Conservation (phyloP, 2,329 filamentous ascomycete species). For the Endocalyx cinctus region DNA sequence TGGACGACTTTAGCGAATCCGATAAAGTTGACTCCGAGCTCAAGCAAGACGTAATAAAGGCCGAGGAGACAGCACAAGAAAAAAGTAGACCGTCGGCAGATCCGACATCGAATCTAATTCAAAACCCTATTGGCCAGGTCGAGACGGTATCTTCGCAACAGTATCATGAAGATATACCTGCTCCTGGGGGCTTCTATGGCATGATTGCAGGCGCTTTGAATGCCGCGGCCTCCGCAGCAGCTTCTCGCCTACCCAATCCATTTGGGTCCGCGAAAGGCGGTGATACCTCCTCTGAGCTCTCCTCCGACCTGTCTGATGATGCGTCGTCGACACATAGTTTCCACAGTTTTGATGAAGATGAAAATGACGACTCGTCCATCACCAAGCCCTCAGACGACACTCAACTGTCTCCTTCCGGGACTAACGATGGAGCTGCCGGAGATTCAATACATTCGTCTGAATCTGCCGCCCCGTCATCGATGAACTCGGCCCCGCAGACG, state of each 20-base stretch:
- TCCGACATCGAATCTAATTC: constrained; percentile 10
- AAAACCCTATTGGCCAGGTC: constrained; percentile 7
- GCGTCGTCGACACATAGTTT: constrained; percentile 46
- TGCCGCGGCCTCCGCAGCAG: constrained; percentile 47
- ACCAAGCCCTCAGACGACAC: constrained; percentile 9
- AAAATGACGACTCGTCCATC: constrained; percentile 30
- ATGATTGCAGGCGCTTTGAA: constrained; percentile 51
- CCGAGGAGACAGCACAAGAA: constrained; percentile 23
- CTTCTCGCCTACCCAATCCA: constrained; percentile 36
- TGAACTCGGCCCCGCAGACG: constrained; percentile 15
- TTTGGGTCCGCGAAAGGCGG: constrained; percentile 26
- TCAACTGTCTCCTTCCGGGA: constrained; percentile 17
- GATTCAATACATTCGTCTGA: constrained; percentile 36
- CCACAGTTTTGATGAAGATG: constrained; percentile 47
- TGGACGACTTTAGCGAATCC: constrained; percentile 28
- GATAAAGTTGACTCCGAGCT: constrained; percentile 11
- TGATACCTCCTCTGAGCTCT: constrained; percentile 26
- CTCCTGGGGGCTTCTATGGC: constrained; percentile 47
- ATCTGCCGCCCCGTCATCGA: constrained; percentile 26
- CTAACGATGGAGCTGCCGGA: constrained; percentile 13
- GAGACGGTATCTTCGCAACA: constrained; percentile 15
- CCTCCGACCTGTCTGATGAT: constrained; percentile 31
- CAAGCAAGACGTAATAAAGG: constrained; percentile 21
- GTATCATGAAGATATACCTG: constrained; percentile 23
- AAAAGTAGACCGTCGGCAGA: constrained; percentile 17